Conservation (phyloP, 441 rosid genomes). For the Manihot esculenta region DNA sequence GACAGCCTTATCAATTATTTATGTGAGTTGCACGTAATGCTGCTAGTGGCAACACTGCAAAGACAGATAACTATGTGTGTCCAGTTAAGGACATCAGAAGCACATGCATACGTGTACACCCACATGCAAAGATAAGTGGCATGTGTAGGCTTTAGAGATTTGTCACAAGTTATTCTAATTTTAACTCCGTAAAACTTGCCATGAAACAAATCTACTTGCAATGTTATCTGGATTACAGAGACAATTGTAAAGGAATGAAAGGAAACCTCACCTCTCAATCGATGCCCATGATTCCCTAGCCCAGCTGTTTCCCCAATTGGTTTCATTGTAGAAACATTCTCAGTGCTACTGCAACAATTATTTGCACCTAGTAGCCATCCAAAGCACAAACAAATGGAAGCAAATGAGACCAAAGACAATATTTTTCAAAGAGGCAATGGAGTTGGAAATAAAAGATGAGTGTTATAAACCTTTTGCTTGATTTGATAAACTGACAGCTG, state of each 20-base stretch:
- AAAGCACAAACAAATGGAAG: slow-evolving; percentile 25
- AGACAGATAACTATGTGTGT: background rate
- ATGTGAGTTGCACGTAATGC: background rate
- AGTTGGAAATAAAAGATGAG: slow-evolving; percentile 1
- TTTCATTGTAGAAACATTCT: slow-evolving; percentile 56
- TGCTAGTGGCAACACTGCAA: background rate
- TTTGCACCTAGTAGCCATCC: slow-evolving; percentile 47
- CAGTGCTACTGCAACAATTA: slow-evolving; percentile 72
- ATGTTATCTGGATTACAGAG: background rate
- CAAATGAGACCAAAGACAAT: slow-evolving; percentile 10
- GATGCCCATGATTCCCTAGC: slow-evolving; percentile 53
- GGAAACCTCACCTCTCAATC: slow-evolving; percentile 57
- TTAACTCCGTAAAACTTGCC: background rate
- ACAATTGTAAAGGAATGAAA: background rate
- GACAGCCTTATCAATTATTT: background rate
- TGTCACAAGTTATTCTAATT: background rate
- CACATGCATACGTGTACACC: too few species aligned
- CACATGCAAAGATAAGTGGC: background rate
- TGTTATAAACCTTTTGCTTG: slow-evolving; percentile 49
- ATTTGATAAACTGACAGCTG: slow-evolving; percentile 47
- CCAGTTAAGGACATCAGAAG: too few species aligned
- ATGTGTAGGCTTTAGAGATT: background rate
- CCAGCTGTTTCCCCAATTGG: slow-evolving; percentile 46
- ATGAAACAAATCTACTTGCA: background rate
- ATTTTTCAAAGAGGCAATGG: slow-evolving; percentile 1